Conservation (phyloP, 345 rosid genomes). For the Melaleuca quinquenervia region DNA sequence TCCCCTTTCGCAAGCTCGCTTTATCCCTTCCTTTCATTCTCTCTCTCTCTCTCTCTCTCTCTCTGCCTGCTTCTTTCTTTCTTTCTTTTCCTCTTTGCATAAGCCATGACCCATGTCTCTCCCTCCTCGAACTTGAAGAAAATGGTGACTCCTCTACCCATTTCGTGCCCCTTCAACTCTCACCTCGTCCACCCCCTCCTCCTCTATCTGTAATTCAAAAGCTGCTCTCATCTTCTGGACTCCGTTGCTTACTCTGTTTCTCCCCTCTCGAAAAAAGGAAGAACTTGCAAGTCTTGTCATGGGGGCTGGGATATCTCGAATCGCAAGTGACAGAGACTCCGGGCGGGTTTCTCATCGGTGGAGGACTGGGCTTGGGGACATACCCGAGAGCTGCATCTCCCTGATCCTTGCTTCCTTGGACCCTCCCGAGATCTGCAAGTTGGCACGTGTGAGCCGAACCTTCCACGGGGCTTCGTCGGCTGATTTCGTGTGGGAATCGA, state of each 20-base stretch:
- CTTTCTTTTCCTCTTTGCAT: conserved; percentile 1
- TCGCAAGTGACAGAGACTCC: conserved; percentile 4
- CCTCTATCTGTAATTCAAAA: conserved; percentile 28
- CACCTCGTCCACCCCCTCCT: conserved; percentile 36
- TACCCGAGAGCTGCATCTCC: conserved; percentile 70
- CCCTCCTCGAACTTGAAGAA: conserved; percentile 5
- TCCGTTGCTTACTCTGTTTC: not conserved
- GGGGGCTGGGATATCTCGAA: conserved; percentile 54
- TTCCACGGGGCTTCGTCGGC: conserved; percentile 61
- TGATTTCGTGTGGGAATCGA: conserved; percentile 76
- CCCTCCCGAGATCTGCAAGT: conserved; percentile 72
- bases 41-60: not conserved
- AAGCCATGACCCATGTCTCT: conserved; percentile 4
- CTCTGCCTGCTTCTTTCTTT: not conserved
- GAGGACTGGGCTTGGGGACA: conserved; percentile 33
- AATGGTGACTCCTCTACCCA: conserved; percentile 29
- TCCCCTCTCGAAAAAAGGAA: not conserved
- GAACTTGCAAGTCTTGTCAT: conserved; percentile 1
- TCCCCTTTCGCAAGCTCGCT: not conserved
- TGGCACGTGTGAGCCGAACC: conserved; percentile 46
- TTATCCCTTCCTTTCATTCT: not conserved
- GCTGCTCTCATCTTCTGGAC: not conserved
- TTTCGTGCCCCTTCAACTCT: conserved; percentile 23
- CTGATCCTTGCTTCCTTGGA: conserved; percentile 51
- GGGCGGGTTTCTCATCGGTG: not conserved